Base-by-base conservation (phyloP, 2,329 filamentous ascomycete genomes). In the Talaromyces sp. region DNA sequence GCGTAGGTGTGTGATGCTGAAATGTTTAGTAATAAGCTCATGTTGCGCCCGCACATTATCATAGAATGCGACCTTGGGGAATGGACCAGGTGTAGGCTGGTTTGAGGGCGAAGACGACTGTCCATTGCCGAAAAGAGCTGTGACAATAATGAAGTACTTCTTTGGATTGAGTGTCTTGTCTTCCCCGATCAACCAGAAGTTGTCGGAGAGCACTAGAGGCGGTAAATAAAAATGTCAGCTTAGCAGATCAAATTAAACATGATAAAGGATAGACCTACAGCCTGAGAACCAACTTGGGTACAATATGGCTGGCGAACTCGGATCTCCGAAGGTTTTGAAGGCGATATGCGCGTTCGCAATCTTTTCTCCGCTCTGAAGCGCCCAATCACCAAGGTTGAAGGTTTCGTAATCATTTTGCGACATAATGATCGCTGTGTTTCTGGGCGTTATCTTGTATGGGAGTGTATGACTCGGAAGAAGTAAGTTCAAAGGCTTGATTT, bases 211-310 rank as follows among this genome's bases (percentile, higher is more conserved):
- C 2, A 72, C 76, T 74, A 70, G 4, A 9, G 9, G 9, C 9
- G 4, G 9, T 27, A 27, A 9, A 27, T 5, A 27, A 27, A 27
- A 27, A 5, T 5, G 9, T 5, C 24, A 27, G 24, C n/a, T 27
- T 27, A 27, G 24, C 5, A 9, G 24, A 27, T 9, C 24, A n/a
- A n/a, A n/a, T n/a, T n/a, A n/a, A n/a, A n/a, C n/a, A n/a, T n/a
- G n/a, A n/a, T n/a, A n/a, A n/a, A n/a, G n/a, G n/a, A n/a, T n/a
- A n/a, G n/a, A 53, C 45, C 22, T n/a, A 53, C 51, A 42, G 16
- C 86, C 86, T 16, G 84, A 86, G 68, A 86, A 92, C 89, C 89
- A 92, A 2, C 85, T 86, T 2, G 89, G 89, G 65, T 92, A 92
- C 55, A 92, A 81, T 52, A 92, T 82, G 2, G 84, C 85, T 7